Evolutionary conservation across 352 stramenopile genomes (phyloP), one percentile per base, ranked within the genome.

Genomic region (Saprolegnia diclina): DNA sequence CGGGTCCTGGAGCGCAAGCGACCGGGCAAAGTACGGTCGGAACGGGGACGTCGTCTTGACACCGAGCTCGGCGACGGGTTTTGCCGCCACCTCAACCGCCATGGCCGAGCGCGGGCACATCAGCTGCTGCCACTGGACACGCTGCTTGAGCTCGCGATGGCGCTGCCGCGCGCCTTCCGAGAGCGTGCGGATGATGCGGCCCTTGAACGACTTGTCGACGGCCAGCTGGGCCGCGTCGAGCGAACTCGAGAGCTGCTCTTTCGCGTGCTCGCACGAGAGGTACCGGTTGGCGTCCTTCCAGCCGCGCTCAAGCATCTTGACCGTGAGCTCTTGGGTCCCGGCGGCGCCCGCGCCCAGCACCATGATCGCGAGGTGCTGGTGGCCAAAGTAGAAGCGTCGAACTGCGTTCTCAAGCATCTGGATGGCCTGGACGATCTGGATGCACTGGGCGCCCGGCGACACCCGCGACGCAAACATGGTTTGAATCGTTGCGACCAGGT

Each of bases 341-440:
- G 38, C 18, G 37, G n/a, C 46, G 50, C 62, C 62, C 16, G 32
- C 62, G 19, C 62, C 62, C 24, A 67, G 62, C 22, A 67, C 62
- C 62, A 67, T 67, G 62, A 67, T 67, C 13, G 62, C 62, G 9
- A 67, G 50, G 50, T 67, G 46, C 24, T 67, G 62, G 44, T 67
- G 62, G 18, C 62, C 62, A 67, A 67, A 67, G 26, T 67, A 67
- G 45, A 57, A 67, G 16, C 62, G 62, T 56, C 62, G 62, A 16
- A 67, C 62, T 6, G 37, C 40, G n/a, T 67, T 67, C 42, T 67
- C 62, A 9, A 67, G 44, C 42, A 46, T 67, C 42, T 67, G 62
- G n/a, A 67, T 46, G 21, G 62, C 62, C 42, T 67, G 62, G 42
- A 67, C 44, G 37, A 67, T 46, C 0, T 24, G 32, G 9, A 59